Evolutionary conservation across 1,139 yeast genomes (phyloP).

Genomic region (Wickerhamiella infanticola): DNA sequence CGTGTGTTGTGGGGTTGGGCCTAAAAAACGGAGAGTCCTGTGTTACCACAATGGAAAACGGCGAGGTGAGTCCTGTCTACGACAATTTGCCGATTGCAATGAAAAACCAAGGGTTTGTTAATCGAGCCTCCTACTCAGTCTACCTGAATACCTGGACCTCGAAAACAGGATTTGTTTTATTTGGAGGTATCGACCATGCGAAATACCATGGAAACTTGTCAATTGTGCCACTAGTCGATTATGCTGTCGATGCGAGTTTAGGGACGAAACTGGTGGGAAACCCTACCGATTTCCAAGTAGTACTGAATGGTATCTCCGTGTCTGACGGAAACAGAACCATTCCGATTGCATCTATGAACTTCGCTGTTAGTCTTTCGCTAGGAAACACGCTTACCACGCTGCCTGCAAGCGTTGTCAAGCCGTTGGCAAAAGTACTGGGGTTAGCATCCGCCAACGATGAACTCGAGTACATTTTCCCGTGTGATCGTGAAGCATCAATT

Average conservation of each 20-base stretch:
- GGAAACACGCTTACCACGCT: constrained; percentile 2
- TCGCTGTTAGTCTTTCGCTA: constrained; percentile 2
- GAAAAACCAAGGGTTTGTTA: constrained; percentile 32
- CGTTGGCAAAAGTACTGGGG: constrained; percentile 1
- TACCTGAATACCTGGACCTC: constrained; percentile 31
- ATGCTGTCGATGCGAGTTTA: constrained; percentile 2
- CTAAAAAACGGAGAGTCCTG: constrained; percentile 7
- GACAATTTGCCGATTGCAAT: constrained; percentile 31
- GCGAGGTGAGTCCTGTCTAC: constrained; percentile 14
- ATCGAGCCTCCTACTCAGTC: constrained; percentile 35
- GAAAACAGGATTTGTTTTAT: constrained; percentile 30
- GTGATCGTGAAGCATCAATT: background rate
- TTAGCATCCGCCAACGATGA: background rate
- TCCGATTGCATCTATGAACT: background rate
- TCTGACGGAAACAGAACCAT: background rate
- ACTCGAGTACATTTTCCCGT: background rate
- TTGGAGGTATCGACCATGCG: constrained; percentile 42
- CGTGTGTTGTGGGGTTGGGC: constrained; percentile 7
- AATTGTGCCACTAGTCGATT: constrained; percentile 15
- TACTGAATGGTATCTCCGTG: constrained; percentile 4
- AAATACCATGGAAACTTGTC: constrained; percentile 33
- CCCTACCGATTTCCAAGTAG: constrained; percentile 1
- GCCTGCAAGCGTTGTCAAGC: constrained; percentile 1
- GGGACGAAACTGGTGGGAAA: constrained; percentile 2
- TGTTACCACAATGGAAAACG: constrained; percentile 5